Evolutionary conservation across 164 flowering plant genomes (phyloP), one percentile per base, ranked within the genome.

Genomic region (Chimonanthus salicifolius): DNA sequence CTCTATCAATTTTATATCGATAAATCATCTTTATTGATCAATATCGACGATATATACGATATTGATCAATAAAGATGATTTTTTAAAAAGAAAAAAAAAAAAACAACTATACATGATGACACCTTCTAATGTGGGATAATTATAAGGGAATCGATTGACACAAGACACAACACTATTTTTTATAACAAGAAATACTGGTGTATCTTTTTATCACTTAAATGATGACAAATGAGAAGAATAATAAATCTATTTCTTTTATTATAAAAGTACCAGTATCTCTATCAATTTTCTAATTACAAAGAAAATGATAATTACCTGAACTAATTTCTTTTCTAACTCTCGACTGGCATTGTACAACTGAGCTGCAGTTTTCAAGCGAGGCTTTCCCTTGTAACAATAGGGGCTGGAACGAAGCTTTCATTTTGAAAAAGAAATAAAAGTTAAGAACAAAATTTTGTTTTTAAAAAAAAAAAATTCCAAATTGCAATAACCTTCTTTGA

Each of bases 331-430:
- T 78, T 94, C 97, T 3, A 94, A 71, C 9, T 87, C 88, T 69
- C 80, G 7, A 75, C 93, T 88, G 72, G 79, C 83, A 16, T 60
- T 82, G 9, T 88, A 68, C 58, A 92, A 89, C 67, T 92, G 87
- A 11, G 80, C 3, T 15, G 84, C 98, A 0, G 98, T 94, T 73
- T 79, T 84, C 85, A 94, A 77, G 8, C 98, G 92, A 10, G 89
- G 92, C 63, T 82, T 76, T 21, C 96, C 98, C 66, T 90, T 90
- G 88, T 94, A 94, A 81, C 96, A 94, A 47, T 83, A 85, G 3
- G 84, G 86, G 68, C 90, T 94, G 6, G 78, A 75, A 7, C 95
- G 83, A 43, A 91, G 69, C 97, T 92, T 85, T 7, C 69, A 66
- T 3, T 47, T 2, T 10, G 50, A 13, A 54, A 21, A 48, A 3